Evolutionary conservation across 2,329 filamentous ascomycete genomes (phyloP).

Genomic region (Geoglossum cookeanum): DNA sequence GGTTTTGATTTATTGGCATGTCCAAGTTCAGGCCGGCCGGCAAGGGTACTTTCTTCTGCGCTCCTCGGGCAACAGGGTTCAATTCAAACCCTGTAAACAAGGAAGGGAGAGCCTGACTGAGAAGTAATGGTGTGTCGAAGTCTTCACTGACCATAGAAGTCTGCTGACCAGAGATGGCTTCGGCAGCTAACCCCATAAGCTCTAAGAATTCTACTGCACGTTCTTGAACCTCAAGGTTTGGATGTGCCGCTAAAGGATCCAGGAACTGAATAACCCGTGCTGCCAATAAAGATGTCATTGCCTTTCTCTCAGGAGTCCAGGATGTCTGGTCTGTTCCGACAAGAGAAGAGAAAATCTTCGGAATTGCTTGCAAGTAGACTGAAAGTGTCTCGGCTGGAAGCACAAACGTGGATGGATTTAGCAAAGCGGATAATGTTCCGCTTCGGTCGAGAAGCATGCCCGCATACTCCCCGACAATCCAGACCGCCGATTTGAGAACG

Average conservation of each 20-base stretch:
- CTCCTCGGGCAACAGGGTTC: constrained; percentile 70
- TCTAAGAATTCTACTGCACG: constrained; percentile 84
- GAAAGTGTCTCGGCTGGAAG: constrained; percentile 49
- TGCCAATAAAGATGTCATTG: constrained; percentile 56
- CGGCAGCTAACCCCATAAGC: constrained; percentile 66
- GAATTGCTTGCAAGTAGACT: constrained; percentile 62
- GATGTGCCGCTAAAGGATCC: constrained; percentile 61
- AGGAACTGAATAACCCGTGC: constrained; percentile 66
- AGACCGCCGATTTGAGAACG: constrained; percentile 57
- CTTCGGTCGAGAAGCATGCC: constrained; percentile 50
- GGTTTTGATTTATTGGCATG: constrained; percentile 57
- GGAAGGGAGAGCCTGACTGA: constrained; percentile 79
- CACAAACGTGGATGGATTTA: constrained; percentile 44
- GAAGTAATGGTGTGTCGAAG: constrained; percentile 53
- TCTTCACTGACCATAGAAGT: constrained; percentile 17
- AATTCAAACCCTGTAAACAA: constrained; percentile 75
- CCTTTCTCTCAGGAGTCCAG: constrained; percentile 59
- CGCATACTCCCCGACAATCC: constrained; percentile 80
- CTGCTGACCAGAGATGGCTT: constrained; percentile 54
- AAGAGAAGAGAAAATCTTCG: constrained; percentile 65
- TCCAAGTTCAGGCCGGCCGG: constrained; percentile 63
- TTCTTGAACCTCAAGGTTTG: constrained; percentile 85
- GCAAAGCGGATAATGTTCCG: constrained; percentile 50
- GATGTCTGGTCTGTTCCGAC: constrained; percentile 35
- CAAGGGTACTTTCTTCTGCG: constrained; percentile 70